phyloP scores from a whole-genome alignment of 805 yeast genomes.

The Cyberlindnera japonica region DNA sequence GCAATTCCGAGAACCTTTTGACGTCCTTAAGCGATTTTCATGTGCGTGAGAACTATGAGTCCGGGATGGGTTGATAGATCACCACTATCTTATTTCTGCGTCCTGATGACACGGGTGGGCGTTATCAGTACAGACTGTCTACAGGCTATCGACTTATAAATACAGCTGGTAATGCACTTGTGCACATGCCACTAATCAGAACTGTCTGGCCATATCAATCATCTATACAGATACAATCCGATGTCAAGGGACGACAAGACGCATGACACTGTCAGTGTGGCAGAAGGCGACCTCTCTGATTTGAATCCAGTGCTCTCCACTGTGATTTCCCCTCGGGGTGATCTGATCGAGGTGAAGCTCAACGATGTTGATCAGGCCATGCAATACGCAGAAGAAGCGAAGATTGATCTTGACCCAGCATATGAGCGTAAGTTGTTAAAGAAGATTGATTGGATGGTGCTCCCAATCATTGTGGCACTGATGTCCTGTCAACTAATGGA shows the following conservation, averaged over 20 bases:
- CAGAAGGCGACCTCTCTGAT: conserved; percentile 10
- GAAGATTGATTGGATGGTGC: conserved; percentile 35
- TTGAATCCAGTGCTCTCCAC: conserved; percentile 18
- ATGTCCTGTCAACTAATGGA: conserved; percentile 41
- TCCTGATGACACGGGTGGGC: no score
- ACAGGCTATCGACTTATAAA: neutral
- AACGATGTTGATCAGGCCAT: conserved; percentile 40
- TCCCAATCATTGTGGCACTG: conserved; percentile 35
- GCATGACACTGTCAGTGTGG: conserved; percentile 2
- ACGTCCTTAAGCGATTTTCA: no score
- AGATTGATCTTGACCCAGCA: conserved; percentile 11
- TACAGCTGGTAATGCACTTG: neutral
- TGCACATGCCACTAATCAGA: no score
- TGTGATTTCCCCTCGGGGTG: conserved; percentile 27
- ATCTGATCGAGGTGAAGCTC: conserved; percentile 27
- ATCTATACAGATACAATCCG: neutral
- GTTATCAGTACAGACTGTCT: no score
- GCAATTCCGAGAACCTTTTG: no score
- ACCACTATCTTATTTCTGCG: no score
- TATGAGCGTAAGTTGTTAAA: conserved; percentile 31
- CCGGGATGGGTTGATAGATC: no score
- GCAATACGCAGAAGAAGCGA: conserved; percentile 28
- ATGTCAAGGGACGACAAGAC: conserved; percentile 1
- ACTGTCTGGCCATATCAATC: no score
- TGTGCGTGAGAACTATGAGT: no score